Percentiles rank a stretch among this genome's conserved stretches.
phyloP scores from a whole-genome alignment of 768 basidiomycete genomes.

The Phlegmacium glaucopus region DNA sequence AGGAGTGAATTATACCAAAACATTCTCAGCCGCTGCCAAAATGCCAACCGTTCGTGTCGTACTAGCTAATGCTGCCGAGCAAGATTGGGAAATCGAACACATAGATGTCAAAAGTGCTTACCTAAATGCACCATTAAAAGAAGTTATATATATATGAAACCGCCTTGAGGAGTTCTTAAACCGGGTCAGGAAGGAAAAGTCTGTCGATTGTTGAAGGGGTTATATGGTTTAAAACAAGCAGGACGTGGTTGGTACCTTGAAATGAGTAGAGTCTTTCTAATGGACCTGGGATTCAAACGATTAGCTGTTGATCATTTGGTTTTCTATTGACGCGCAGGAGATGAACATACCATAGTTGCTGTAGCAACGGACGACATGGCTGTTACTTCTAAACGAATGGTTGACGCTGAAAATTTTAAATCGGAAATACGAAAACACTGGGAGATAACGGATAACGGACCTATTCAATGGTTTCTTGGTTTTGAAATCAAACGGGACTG shows the following conservation, averaged over 20 bases:
- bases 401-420: too few relatives aligned
- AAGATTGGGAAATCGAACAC: constrained; percentile 32
- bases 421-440: too few relatives aligned
- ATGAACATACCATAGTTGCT: too few relatives aligned
- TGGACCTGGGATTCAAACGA: constrained; percentile 10
- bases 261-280: constrained; percentile 12
- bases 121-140: constrained; percentile 24
- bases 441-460: too few relatives aligned
- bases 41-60: constrained; percentile 26
- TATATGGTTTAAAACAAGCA: constrained; percentile 38
- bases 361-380: too few relatives aligned
- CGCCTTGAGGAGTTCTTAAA: constrained; percentile 29
- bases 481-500: too few relatives aligned
- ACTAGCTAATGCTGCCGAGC: constrained; percentile 31
- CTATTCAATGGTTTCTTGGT: too few relatives aligned
- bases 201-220: constrained; percentile 13
- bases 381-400: too few relatives aligned
- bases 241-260: constrained; percentile 25
- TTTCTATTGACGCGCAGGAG: too few relatives aligned
- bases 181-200: constrained; percentile 21
- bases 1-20: constrained; percentile 28
- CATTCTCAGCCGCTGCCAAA: constrained; percentile 26
- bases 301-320: too few relatives aligned
- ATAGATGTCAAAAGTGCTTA: constrained; percentile 40
- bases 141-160: constrained; percentile 38